Conservation (phyloP, 2,329 filamentous ascomycete genomes). For the Ophiognomonia clavigignenti-juglandacearum region DNA sequence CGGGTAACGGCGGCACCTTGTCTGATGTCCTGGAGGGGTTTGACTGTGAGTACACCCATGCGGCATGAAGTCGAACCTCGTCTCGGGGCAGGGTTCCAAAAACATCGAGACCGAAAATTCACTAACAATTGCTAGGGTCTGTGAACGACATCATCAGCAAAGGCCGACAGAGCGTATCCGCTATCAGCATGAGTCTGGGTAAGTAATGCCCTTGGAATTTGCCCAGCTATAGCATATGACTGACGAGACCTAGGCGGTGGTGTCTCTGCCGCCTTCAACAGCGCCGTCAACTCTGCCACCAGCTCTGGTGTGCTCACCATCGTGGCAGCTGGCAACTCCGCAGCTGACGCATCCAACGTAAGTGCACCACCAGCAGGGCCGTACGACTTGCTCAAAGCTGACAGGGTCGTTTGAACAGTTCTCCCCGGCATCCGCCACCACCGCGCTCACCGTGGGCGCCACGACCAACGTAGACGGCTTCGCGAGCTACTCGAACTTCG, state of each 20-base stretch:
- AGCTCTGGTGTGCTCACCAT: too few relatives aligned
- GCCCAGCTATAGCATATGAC: neutral
- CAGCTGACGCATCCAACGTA: too few relatives aligned
- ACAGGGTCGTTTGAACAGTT: too few relatives aligned
- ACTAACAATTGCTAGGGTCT: conserved; percentile 13
- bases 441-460: too few relatives aligned
- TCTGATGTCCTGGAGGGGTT: conserved; percentile 19
- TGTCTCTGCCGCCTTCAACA: conserved; percentile 25
- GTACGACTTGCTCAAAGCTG: too few relatives aligned
- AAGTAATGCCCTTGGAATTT: neutral
- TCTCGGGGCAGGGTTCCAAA: neutral
- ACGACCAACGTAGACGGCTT: too few relatives aligned
- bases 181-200: conserved; percentile 14
- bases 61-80: too few relatives aligned
- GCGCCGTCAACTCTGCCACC: too few relatives aligned
- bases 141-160: conserved; percentile 18
- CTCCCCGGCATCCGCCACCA: too few relatives aligned
- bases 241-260: neutral
- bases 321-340: too few relatives aligned
- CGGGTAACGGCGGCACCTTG: neutral
- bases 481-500: too few relatives aligned
- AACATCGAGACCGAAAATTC: neutral
- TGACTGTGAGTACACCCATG: conserved; percentile 12
- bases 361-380: too few relatives aligned
- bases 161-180: neutral